Evolutionary conservation across 2,329 filamentous ascomycete genomes (phyloP), one percentile per base, ranked within the genome.

Genomic region (Colletotrichum sublineola): DNA sequence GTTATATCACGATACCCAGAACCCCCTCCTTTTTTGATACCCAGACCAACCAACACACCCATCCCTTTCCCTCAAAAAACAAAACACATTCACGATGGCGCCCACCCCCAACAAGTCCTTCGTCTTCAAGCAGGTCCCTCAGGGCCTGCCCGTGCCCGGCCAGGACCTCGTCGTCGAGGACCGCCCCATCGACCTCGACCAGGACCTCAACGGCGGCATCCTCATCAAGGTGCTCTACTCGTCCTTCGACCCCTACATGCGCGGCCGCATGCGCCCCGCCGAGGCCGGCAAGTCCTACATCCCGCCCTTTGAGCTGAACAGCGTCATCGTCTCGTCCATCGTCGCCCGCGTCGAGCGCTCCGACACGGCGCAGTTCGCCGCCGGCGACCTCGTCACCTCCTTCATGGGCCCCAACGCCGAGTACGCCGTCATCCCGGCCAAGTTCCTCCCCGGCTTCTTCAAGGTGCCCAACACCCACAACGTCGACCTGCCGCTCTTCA

Each of bases 181-280:
- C 75, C 87, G 88, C 72, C 86, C 89, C 29, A 91, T 95, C 75
- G 93, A 96, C 79, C 82, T 91, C 75, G 83, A 90, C 33, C 85
- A 88, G 63, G 80, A 88, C 6, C 87, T 90, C 38, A 80, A 88
- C 56, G 92, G 93, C 74, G 91, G 94, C 52, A 81, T 97, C 61
- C 89, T 89, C 42, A 83, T 92, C 75, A 89, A 94, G 83, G 89
- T 92, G 76, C 88, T 92, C 78, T 94, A 93, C 81, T 86, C 91
- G 75, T 95, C 93, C 52, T 92, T 92, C 83, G 94, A 97, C 81
- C 94, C 94, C 2, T 97, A 97, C 85, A 90, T 93, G 85, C 92
- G 95, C 69, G 93, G 92, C 73, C 89, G 90, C 76, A 95, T 97
- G 93, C 91, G 94, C 60, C 82, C 86, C 60, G 79, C 92, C 8